phyloP scores from a whole-genome alignment of 805 yeast species.

The Barnettozyma sucrosica region DNA sequence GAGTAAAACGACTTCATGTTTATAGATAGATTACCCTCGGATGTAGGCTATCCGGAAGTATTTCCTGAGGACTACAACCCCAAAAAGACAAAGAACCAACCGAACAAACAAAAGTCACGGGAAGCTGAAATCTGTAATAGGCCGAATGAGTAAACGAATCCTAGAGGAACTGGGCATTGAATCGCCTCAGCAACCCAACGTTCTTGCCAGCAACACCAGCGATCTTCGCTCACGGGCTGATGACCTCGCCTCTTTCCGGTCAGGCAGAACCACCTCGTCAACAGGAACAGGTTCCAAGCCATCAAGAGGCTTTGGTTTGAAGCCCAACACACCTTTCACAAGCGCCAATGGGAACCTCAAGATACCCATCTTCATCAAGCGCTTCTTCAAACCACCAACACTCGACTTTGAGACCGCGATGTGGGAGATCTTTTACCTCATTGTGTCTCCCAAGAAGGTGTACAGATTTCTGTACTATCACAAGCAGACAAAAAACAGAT shows the following conservation, averaged over 20 bases:
- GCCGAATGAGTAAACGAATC: conserved; percentile 6
- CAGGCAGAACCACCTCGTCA: conserved; percentile 19
- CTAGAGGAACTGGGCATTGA: conserved; percentile 2
- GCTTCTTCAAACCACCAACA: conserved; percentile 68
- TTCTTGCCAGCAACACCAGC: conserved; percentile 16
- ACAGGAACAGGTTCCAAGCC: neutral
- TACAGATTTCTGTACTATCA: conserved; percentile 78
- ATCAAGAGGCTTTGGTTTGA: conserved; percentile 9
- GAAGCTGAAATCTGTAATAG: neutral
- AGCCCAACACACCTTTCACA: neutral
- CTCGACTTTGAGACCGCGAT: conserved; percentile 88
- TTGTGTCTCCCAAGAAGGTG: conserved; percentile 74
- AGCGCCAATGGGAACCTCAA: conserved; percentile 15
- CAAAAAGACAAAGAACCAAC: neutral
- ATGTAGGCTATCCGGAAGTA: neutral
- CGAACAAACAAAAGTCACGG: neutral
- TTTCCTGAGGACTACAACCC: neutral
- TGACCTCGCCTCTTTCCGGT: conserved; percentile 21
- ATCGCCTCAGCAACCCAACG: conserved; percentile 1
- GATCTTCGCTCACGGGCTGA: conserved; percentile 15
- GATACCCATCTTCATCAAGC: conserved; percentile 32
- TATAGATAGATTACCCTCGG: neutral
- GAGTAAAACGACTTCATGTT: neutral
- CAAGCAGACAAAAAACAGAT: conserved; percentile 68
- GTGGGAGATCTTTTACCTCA: conserved; percentile 80